These are phyloP conservation scores for Solanum dulcamara DNA, from an alignment of 257 asterid species.

Conservation along the genomic window DNA sequence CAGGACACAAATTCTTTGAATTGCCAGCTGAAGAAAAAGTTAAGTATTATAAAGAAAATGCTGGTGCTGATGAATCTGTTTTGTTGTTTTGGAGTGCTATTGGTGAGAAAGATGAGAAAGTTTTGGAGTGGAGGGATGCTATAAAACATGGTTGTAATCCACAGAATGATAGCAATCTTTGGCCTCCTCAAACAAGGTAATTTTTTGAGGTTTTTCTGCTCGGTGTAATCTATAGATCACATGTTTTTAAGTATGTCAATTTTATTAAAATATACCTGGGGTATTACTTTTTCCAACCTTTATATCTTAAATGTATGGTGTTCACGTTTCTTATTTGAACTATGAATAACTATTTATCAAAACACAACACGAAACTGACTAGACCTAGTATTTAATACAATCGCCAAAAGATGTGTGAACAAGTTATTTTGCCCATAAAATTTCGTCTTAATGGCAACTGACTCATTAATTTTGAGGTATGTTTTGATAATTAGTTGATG, in stretches of 20 bases:
- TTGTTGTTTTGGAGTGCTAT: constrained; percentile 3
- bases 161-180: neutral
- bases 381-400: too few species aligned
- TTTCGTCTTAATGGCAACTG: too few species aligned
- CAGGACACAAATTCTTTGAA: constrained; percentile 28
- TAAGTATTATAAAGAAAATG: constrained; percentile 30
- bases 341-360: too few species aligned
- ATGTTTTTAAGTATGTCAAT: neutral
- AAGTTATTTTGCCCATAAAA: neutral
- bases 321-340: too few species aligned
- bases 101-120: constrained; percentile 17
- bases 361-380: accelerated
- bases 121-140: constrained; percentile 47
- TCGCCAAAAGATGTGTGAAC: accelerated
- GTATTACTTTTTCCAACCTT: too few species aligned
- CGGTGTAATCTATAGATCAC: neutral
- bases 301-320: too few species aligned
- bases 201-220: accelerated
- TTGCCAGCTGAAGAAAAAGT: constrained; percentile 35
- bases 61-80: constrained; percentile 17
- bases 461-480: neutral
- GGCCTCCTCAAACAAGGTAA: constrained; percentile 4
- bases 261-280: neutral
- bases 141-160: constrained; percentile 23
- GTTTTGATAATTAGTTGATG: neutral